These are phyloP conservation scores for Kuraishia borneana DNA, from an alignment of 805 yeast species.

Conservation along the genomic window DNA sequence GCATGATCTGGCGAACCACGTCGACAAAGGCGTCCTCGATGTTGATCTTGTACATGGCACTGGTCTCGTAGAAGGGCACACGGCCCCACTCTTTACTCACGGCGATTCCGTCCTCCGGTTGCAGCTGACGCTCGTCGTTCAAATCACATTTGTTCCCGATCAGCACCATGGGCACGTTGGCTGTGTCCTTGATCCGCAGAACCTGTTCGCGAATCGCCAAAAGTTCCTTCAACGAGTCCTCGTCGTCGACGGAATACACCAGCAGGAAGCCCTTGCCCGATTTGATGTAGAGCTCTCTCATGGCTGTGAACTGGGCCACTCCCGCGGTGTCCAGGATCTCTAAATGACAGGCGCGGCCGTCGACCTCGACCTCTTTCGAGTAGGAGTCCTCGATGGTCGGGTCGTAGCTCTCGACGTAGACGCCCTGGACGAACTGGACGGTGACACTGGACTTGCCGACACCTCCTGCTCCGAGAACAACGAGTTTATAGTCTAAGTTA, in stretches of 20 bases:
- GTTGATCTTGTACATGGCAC: conserved; percentile 83
- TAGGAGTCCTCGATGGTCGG: conserved; percentile 97
- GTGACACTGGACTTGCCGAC: conserved; percentile 93
- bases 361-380: conserved; percentile 78
- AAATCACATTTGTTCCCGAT: conserved; percentile 90
- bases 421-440: conserved; percentile 85
- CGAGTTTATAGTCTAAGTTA: conserved; percentile 83
- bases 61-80: conserved; percentile 86
- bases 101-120: conserved; percentile 72
- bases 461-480: conserved; percentile 94
- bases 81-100: conserved; percentile 81
- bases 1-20: conserved; percentile 80
- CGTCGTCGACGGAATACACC: conserved; percentile 50
- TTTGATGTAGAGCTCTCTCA: conserved; percentile 82
- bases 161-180: conserved; percentile 76
- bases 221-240: conserved; percentile 63
- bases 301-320: conserved; percentile 85
- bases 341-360: conserved; percentile 76
- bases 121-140: conserved; percentile 58
- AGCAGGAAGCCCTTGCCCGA: conserved; percentile 68
- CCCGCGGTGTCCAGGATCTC: conserved; percentile 67
- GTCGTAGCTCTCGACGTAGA: conserved; percentile 83
- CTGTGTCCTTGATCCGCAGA: conserved; percentile 65
- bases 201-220: conserved; percentile 77
- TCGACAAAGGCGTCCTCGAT: conserved; percentile 87